Evolutionary conservation across 2,329 filamentous ascomycete species (phyloP), one percentile per base, ranked within the genome.

Genomic region (Apiospora saccharicola): DNA sequence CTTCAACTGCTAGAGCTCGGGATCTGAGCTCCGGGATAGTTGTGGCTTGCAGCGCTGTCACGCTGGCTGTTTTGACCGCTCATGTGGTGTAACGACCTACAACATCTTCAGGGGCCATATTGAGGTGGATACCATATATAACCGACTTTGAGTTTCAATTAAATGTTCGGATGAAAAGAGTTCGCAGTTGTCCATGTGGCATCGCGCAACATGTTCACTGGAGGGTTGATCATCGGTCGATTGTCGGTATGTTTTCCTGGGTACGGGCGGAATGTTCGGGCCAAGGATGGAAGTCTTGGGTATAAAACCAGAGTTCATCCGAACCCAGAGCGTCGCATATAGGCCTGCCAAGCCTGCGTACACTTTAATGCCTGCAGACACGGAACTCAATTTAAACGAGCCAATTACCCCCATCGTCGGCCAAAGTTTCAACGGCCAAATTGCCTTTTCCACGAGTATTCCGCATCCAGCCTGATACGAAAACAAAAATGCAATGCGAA

Each of bases 301-400:
- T 37, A 61, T 61, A 61, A 30, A 19, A 37, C 53, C 53, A 61
- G 16, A 61, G 53, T 37, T 37, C 53, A 37, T 61, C 53, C 34
- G 53, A 61, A 61, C 53, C 14, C 8, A 37, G 16, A 22, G 53
- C 53, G 53, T 61, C 53, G 53, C 30, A 61, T 37, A 37, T 37
- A 37, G 53, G 16, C 53, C 53, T 22, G 53, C 53, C 53, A 61
- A 61, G 53, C 53, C 16, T 2, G 16, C 6, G 26, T 19, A 37
- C 16, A 37, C 53, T 61, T 37, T 8, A 37, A 22, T 61, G 53
- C 30, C 37, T 19, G 53, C 53, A 61, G 30, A 61, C n/a, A 61
- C 53, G 53, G 30, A 61, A 61, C 30, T 37, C 19, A 61, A 19
- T 22, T 22, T 61, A 34, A 26, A 30, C 8, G 34, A 16, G 16